A percentile compares a stretch with the other conserved stretches of the same genome.
Conservation (phyloP, 1,284 basidiomycete genomes). For the Cystobasidium pallidum region DNA sequence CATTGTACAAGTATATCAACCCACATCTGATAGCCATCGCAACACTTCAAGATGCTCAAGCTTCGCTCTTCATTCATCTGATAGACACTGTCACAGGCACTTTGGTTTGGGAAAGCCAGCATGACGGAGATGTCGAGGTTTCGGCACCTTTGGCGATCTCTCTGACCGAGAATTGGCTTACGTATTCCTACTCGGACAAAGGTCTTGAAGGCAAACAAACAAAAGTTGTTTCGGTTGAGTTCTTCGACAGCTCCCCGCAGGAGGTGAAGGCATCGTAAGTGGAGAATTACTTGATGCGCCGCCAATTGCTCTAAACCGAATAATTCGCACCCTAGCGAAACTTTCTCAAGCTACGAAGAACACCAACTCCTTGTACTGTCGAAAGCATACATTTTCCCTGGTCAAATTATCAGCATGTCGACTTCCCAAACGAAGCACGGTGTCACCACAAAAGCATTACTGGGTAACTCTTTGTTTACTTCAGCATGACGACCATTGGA, state of each 20-base stretch:
- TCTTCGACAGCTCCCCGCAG: conserved; percentile 65
- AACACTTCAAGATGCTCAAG: conserved; percentile 59
- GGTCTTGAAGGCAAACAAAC: conserved; percentile 40
- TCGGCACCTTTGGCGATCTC: conserved; percentile 60
- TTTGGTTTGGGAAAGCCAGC: conserved; percentile 61
- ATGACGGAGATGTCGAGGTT: conserved; percentile 59
- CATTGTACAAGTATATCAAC: conserved; percentile 93
- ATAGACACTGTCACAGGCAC: conserved; percentile 78
- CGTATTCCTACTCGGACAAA: conserved; percentile 67
- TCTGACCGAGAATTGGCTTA: conserved; percentile 86
- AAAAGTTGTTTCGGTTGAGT: conserved; percentile 68
- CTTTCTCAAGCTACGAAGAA: conserved; percentile 24
- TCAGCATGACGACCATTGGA: conserved; percentile 52
- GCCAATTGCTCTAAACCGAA: not conserved
- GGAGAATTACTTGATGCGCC: too few relatives aligned
- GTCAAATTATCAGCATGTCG: conserved; percentile 69
- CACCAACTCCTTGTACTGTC: conserved; percentile 61
- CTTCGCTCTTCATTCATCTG: conserved; percentile 67
- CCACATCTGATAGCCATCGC: conserved; percentile 73
- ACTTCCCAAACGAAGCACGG: conserved; percentile 84
- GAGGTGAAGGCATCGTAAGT: conserved; percentile 22
- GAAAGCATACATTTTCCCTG: conserved; percentile 72
- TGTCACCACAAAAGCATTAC: conserved; percentile 80
- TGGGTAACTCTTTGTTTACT: conserved; percentile 65
- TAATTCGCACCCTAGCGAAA: not conserved